Base-by-base conservation (phyloP, 179 eudicot species). In the Silene vulgaris region DNA sequence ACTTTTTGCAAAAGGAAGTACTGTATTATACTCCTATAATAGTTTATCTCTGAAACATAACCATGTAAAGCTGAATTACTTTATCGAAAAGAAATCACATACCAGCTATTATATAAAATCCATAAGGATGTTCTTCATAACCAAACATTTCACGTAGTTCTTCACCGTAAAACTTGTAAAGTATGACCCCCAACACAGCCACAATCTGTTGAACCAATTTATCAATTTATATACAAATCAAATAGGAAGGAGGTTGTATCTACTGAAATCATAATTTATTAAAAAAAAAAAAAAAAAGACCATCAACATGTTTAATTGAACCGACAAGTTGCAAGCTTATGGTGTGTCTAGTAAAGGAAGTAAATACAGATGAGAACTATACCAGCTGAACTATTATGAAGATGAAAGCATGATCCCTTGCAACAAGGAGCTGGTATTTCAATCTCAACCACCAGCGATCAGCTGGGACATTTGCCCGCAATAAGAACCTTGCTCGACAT, bases 61-160 rank as follows among this genome's bases (percentile, higher is more conserved):
- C 50, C 28, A 32, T 32, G 16, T 67, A 67, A 16, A 67, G 37
- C 23, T 17, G 71, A 21, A 37, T 66, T 23, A 67, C 4, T 37
- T 67, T 64, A 32, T 67, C 26, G 29, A 20, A 62, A 30, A 17
- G 35, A 3, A 76, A 50, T 65, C 52, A 66, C 79, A 68, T 83
- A 95, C 99, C 97, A 60, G 97, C 97, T 93, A 92, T 92, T 28
- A 91, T 90, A 85, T 95, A 95, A 83, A 95, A 95, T 50, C 90
- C 99, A 74, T 90, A 95, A 1, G 99, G 97, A 74, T 95, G 99
- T 81, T 92, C 97, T 83, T 86, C 97, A 60, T 95, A 95, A 60
- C 99, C 99, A 85, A 95, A 95, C 97, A 95, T 95, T 83, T 95
- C 99, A 70, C 96, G 89, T 32, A 95, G 88, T 78, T 95, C 97